Evolutionary conservation across 139 green algal species (phyloP).

Genomic region (Chlamydomonas incerta): DNA sequence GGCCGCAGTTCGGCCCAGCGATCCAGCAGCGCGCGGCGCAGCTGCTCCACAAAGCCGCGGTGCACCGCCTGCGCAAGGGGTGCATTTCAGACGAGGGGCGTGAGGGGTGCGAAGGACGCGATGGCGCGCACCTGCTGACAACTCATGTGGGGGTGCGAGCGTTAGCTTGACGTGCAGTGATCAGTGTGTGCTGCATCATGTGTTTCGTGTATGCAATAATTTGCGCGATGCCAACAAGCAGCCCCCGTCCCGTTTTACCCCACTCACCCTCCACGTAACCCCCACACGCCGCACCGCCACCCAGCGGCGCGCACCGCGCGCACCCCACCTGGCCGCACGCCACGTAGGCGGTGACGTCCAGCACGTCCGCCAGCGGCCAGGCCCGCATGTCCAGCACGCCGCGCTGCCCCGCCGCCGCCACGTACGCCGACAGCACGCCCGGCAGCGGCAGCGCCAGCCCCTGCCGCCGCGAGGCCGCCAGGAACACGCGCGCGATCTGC

Average conservation of each 20-base stretch:
- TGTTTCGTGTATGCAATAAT: too few relatives aligned
- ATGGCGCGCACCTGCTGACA: too few relatives aligned
- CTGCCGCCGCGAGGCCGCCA: neutral
- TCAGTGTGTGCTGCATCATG: too few relatives aligned
- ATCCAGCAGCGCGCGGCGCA: neutral
- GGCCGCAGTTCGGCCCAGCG: neutral
- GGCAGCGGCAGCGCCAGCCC: constrained; percentile 16
- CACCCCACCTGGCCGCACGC: neutral
- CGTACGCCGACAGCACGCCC: neutral
- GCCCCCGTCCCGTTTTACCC: too few relatives aligned
- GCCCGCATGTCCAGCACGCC: neutral
- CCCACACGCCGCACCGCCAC: too few relatives aligned
- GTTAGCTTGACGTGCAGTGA: too few relatives aligned
- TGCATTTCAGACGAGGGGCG: too few relatives aligned
- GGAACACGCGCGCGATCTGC: neutral
- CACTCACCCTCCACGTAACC: too few relatives aligned
- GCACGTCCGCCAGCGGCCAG: neutral
- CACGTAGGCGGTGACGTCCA: constrained; percentile 8
- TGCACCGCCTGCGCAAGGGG: constrained; percentile 21
- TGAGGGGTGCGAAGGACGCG: too few relatives aligned
- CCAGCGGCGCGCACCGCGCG: too few relatives aligned
- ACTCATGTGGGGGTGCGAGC: too few relatives aligned
- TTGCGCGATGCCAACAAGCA: too few relatives aligned
- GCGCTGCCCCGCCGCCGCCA: constrained; percentile 11
- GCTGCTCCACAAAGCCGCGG: neutral